Evolutionary conservation across 2,329 filamentous ascomycete genomes (phyloP).

Genomic region (Salinomyces thailandicus): DNA sequence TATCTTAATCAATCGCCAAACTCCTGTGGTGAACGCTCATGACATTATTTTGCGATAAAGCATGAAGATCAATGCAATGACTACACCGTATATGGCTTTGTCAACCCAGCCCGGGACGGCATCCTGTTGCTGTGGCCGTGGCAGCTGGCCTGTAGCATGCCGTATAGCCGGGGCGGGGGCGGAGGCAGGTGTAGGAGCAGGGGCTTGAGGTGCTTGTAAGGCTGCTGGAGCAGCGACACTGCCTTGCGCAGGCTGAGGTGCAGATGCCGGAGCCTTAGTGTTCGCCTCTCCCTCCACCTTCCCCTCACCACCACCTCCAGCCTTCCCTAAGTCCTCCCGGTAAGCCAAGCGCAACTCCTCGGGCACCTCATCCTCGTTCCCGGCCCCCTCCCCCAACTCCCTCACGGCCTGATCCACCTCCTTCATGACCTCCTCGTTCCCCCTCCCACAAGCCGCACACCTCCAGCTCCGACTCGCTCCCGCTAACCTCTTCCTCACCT

Average conservation of each 20-base stretch:
- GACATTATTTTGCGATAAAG: background rate
- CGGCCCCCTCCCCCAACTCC: constrained; percentile 35
- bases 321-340: constrained; percentile 55
- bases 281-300: background rate
- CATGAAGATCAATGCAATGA: constrained; percentile 3
- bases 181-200: background rate
- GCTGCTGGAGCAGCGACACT: background rate
- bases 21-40: too few relatives aligned
- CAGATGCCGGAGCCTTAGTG: background rate
- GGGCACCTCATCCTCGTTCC: constrained; percentile 37
- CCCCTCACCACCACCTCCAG: constrained; percentile 1
- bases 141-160: background rate
- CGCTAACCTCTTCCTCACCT: constrained; percentile 59
- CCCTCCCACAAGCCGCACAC: constrained; percentile 60
- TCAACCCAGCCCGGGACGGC: constrained; percentile 6
- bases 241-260: background rate
- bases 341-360: constrained; percentile 56
- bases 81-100: constrained; percentile 6
- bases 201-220: background rate
- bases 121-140: constrained; percentile 1
- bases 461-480: constrained; percentile 53
- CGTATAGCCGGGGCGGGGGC: background rate
- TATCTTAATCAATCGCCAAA: too few relatives aligned
- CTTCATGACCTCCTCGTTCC: constrained; percentile 62
- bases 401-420: constrained; percentile 53